phyloP scores from a whole-genome alignment of 768 basidiomycete genomes.

The Pleurotus eryngii region DNA sequence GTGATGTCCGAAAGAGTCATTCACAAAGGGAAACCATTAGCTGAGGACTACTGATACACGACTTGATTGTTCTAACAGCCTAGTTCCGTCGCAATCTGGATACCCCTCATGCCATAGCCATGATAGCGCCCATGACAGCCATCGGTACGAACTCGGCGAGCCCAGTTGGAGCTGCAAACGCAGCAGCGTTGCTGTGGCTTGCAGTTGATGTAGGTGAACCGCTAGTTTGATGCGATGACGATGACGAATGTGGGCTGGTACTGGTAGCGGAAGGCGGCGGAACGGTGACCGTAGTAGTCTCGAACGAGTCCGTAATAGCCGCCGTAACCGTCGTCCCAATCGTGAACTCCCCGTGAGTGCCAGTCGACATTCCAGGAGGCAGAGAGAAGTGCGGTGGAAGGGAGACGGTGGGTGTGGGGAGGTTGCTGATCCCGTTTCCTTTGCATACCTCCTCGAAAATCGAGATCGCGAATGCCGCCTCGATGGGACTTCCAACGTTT shows the following conservation, averaged over 20 bases:
- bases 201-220: background rate
- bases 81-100: no score
- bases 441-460: constrained; percentile 6
- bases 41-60: no score
- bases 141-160: constrained; percentile 2
- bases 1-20: no score
- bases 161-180: background rate
- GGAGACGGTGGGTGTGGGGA: constrained; percentile 1
- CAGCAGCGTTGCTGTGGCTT: constrained; percentile 5
- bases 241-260: background rate
- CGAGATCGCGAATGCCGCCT: background rate
- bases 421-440: constrained; percentile 5
- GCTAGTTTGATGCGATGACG: background rate
- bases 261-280: background rate
- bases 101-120: background rate
- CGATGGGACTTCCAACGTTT: background rate
- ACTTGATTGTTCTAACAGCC: no score
- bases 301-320: background rate
- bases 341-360: background rate
- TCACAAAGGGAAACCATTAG: no score
- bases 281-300: background rate
- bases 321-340: constrained; percentile 3
- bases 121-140: constrained; percentile 7
- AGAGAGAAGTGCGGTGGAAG: constrained; percentile 4
- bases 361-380: constrained; percentile 3